These are phyloP conservation scores for Elsinoe fawcettii DNA, from an alignment of 2,329 filamentous ascomycete species.

Conservation along the genomic window DNA sequence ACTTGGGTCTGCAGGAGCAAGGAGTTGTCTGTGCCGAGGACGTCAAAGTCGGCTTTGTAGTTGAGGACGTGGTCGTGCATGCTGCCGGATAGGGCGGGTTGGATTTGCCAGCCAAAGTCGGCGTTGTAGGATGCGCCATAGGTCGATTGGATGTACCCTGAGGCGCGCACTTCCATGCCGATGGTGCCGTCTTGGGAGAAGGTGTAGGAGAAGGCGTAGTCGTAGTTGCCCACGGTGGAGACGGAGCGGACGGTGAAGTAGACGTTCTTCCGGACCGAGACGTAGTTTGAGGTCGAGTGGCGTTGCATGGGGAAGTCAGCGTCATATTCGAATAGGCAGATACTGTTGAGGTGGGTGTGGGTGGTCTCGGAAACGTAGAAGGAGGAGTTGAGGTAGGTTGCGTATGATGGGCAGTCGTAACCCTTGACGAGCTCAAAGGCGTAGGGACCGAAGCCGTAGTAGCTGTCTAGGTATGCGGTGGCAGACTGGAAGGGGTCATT, in stretches of 20 bases:
- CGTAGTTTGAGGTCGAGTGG: conserved; percentile 37
- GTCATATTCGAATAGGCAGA: conserved; percentile 50
- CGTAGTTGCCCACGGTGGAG: conserved; percentile 48
- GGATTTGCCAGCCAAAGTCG: conserved; percentile 45
- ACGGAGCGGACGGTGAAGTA: conserved; percentile 40
- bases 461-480: conserved; percentile 42
- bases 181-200: conserved; percentile 47
- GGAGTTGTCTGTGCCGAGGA: conserved; percentile 42
- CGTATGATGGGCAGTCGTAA: conserved; percentile 46
- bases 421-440: conserved; percentile 41
- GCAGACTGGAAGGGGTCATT: conserved; percentile 41
- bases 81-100: conserved; percentile 41
- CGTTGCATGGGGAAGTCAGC: conserved; percentile 44
- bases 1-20: conserved; percentile 28
- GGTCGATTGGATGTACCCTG: conserved; percentile 47
- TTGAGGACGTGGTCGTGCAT: conserved; percentile 52
- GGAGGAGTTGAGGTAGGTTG: conserved; percentile 44
- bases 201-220: conserved; percentile 43
- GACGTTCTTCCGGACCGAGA: conserved; percentile 40
- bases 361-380: conserved; percentile 40
- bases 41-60: conserved; percentile 49
- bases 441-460: conserved; percentile 43
- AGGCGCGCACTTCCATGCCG: conserved; percentile 43
- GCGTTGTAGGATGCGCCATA: conserved; percentile 34
- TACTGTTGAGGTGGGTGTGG: conserved; percentile 40